Evolutionary conservation across 208 protist species (phyloP), one percentile per base, ranked within the genome.

Genomic region (Phytomonas sp.): DNA sequence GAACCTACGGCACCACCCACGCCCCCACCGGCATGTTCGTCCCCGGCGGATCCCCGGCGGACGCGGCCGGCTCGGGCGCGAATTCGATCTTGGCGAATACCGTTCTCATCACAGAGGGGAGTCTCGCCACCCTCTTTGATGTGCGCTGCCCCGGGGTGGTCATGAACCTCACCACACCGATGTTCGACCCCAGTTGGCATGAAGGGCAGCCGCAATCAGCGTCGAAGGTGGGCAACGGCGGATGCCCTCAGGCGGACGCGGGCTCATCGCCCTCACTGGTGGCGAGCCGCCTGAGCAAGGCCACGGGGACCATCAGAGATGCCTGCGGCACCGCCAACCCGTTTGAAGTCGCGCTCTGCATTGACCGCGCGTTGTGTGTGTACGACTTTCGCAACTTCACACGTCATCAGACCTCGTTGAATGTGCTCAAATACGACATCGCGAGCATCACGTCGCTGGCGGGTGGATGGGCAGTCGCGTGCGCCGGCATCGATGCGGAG

Each of bases 371-470:
- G 5, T 37, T 94, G 19, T 87, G 75, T 71, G 78, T 92, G 16
- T 87, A 87, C 75, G 89, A 94, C 73, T 64, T 87, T 45, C 86
- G 89, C 67, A 94, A 92, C 71, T 94, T 87, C 78, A 89, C 42
- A 45, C 76, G 84, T 31, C 72, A 82, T 32, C 73, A 76, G 40
- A 82, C 84, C 34, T 78, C 78, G 7, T 85, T 83, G 26, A 91
- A 84, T 60, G 79, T 92, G 31, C 74, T 94, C 29, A 94, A 94
- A 76, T 94, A 92, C 72, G 74, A 79, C 34, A 78, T 92, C 29
- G 78, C 72, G 30, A 75, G 81, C 34, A 78, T 92, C 36, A 73
- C 86, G 4, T 63, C 82, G 29, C 74, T 82, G 23, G 80, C 82
- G 2, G 63, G 66, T 23, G 89, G 89, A 8, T 75, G 72, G 31